Conservation (phyloP, 2,329 filamentous ascomycete species). For the Fusarium nelsonii region DNA sequence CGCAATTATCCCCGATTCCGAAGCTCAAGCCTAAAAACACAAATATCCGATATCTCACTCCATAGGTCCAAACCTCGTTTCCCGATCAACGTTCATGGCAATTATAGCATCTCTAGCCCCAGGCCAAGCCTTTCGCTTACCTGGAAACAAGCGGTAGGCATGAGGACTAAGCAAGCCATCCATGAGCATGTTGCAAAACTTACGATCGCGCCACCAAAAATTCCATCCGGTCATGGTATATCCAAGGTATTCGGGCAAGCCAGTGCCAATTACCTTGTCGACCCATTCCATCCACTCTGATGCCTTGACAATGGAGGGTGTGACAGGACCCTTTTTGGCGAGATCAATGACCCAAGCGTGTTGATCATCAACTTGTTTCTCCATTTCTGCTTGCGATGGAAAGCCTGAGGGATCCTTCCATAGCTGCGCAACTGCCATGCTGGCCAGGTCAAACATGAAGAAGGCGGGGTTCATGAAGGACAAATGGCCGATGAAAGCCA, state of each 20-base stretch:
- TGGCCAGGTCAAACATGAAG: constrained; percentile 16
- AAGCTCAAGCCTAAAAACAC: background rate
- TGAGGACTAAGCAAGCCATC: constrained; percentile 12
- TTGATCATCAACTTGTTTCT: constrained; percentile 11
- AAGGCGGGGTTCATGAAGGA: constrained; percentile 16
- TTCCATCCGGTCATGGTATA: constrained; percentile 7
- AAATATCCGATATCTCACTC: background rate
- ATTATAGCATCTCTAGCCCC: constrained; percentile 10
- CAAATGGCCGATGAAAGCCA: constrained; percentile 10
- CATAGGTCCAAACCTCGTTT: constrained; percentile 14
- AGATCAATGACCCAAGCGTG: constrained; percentile 6
- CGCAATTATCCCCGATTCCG: rapidly evolving
- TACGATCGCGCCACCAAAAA: constrained; percentile 12
- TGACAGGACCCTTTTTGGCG: constrained; percentile 8
- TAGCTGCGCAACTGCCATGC: constrained; percentile 11
- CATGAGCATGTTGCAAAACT: constrained; percentile 17
- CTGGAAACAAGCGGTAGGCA: constrained; percentile 10
- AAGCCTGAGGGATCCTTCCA: constrained; percentile 13
- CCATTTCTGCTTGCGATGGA: constrained; percentile 7
- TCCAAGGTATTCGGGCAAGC: constrained; percentile 4
- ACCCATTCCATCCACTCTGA: constrained; percentile 20
- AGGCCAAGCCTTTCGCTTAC: constrained; percentile 12
- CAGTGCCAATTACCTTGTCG: constrained; percentile 4
- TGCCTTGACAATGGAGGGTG: constrained; percentile 11
- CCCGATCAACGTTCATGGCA: constrained; percentile 13